Evolutionary conservation across 495 filamentous ascomycete genomes (phyloP).

Genomic region (Neurospora discreta): DNA sequence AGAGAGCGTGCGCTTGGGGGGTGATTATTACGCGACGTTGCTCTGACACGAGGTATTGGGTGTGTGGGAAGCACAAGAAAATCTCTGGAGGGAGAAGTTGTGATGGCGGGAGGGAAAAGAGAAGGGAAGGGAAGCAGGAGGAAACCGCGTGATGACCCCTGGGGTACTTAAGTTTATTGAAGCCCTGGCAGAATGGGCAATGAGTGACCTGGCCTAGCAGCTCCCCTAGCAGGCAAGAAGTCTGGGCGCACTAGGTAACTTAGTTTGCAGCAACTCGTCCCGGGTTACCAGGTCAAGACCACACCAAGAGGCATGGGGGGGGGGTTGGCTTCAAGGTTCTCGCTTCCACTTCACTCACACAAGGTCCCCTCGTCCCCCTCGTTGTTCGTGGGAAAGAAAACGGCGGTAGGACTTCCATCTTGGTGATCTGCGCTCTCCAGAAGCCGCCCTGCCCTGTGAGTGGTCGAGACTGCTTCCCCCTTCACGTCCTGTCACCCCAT

Average conservation of each 20-base stretch:
- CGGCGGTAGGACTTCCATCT: slow-evolving; percentile 7
- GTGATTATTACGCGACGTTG: slow-evolving; percentile 16
- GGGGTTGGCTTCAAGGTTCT: background rate
- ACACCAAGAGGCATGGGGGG: background rate
- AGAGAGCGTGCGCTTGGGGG: slow-evolving; percentile 15
- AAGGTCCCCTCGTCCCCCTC: background rate
- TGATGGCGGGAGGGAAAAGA: slow-evolving; percentile 10
- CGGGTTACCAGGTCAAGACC: background rate
- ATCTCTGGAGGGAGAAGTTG: slow-evolving; percentile 25
- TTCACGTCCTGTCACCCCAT: slow-evolving; percentile 1
- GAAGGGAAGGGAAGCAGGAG: slow-evolving; percentile 1
- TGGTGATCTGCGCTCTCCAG: slow-evolving; percentile 6
- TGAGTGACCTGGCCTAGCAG: background rate
- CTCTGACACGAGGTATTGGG: slow-evolving; percentile 12
- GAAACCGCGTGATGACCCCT: slow-evolving; percentile 9
- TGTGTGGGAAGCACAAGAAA: slow-evolving; percentile 17
- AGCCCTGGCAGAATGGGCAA: background rate
- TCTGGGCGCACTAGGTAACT: background rate
- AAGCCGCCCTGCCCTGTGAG: background rate
- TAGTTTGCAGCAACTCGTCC: slow-evolving; percentile 2
- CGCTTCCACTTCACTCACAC: background rate
- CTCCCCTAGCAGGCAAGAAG: background rate
- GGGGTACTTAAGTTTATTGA: slow-evolving; percentile 15
- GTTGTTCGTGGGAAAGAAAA: slow-evolving; percentile 1
- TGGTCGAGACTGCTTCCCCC: slow-evolving; percentile 7